Base-by-base conservation (phyloP, 768 basidiomycete species). In the Naematelia aurantialba region DNA sequence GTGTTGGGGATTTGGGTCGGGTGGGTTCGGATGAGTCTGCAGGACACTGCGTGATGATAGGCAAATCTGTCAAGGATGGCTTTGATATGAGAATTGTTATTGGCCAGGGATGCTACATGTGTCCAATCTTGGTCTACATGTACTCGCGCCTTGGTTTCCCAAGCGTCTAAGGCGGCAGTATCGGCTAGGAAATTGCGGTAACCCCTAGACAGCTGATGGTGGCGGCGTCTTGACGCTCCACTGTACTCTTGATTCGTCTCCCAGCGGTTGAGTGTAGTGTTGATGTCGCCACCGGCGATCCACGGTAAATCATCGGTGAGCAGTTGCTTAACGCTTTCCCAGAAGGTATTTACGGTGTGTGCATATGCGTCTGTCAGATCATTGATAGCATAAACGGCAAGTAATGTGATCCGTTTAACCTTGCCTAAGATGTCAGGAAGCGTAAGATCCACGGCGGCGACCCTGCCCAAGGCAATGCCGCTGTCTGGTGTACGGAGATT, bases 381-480 rank as follows among this genome's bases (percentile, higher is more conserved):
- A 48, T 12, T 48, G n/a, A 58, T 57, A 11, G 61, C 58, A 30
- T 63, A 63, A 4, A 55, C 30, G 5, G 45, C 58, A n/a, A 59
- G 54, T 27, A 63, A n/a, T 19, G 57, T 10, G 13, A 63, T 17
- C 4, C 19, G 14, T 3, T 5, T 5, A 14, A 26, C 21, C 4
- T 39, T 19, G 22, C 52, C 30, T 5, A 26, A 12, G 14, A 30
- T 22, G 21, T 59, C 52, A 13, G 59, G 59, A 4, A 63, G 24
- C 4, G 19, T 42, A 26, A 63, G 26, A 45, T 63, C 61, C 4
- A 55, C 54, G 21, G 45, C 61, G 27, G n/a, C 17, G 5, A 59
- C 24, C 10, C 61, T 2, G 13, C 61, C 61, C 3, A 13, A 13
- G 26, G 11, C 42, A 5, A 22, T 14, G 27, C 8, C 45, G 5